Conservation (phyloP, 768 basidiomycete genomes). For the Serendipita vermifera region DNA sequence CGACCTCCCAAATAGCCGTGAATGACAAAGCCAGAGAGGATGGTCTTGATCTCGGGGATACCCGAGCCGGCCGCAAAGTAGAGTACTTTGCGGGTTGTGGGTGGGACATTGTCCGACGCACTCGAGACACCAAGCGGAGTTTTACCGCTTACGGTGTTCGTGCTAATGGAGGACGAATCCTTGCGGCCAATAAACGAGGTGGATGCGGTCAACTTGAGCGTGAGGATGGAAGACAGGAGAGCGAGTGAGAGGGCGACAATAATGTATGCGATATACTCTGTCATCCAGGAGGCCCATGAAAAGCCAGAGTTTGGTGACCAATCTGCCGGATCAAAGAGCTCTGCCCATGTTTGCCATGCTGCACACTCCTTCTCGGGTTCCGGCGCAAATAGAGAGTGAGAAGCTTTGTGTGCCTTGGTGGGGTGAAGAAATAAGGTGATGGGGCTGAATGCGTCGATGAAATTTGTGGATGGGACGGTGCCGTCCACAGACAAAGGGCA, state of each 20-base stretch:
- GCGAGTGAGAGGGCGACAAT: conserved; percentile 71
- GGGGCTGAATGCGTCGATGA: conserved; percentile 9
- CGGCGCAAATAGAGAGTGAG: no score
- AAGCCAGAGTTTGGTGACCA: conserved; percentile 21
- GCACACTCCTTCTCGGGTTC: conserved; percentile 35
- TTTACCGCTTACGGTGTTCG: background rate
- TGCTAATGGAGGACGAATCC: conserved; percentile 51
- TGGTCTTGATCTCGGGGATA: conserved; percentile 94
- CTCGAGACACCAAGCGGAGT: no score
- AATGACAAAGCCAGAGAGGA: conserved; percentile 89
- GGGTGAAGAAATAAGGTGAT: background rate
- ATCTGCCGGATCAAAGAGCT: conserved; percentile 32
- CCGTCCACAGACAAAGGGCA: conserved; percentile 33
- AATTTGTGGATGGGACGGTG: conserved; percentile 13
- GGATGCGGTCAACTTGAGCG: conserved; percentile 76
- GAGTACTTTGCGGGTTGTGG: conserved; percentile 44
- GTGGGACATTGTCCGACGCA: conserved; percentile 16
- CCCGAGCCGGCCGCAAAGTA: conserved; percentile 94
- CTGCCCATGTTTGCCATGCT: conserved; percentile 67
- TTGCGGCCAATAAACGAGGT: conserved; percentile 80
- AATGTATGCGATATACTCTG: conserved; percentile 60
- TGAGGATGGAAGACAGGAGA: conserved; percentile 58
- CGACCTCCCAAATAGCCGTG: conserved; percentile 91
- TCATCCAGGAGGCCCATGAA: conserved; percentile 29
- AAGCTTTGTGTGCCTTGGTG: background rate